Percentiles rank a stretch among this genome's conserved stretches.
Evolutionary conservation across 2,329 filamentous ascomycete genomes (phyloP).

Genomic region (Endoconidiophora laricicola): DNA sequence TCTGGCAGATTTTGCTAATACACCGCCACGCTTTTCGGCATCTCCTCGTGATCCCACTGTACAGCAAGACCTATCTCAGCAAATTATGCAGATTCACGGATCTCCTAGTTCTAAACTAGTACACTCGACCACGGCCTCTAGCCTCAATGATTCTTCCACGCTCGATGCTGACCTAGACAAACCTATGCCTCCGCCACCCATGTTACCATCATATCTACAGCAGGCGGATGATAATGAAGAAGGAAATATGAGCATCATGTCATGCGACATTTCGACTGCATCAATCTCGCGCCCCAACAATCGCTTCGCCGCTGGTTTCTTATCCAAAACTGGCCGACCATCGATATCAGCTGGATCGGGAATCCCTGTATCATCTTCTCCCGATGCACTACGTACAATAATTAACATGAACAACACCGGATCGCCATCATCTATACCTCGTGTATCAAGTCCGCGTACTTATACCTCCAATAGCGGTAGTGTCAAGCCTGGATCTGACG

Average conservation of each 20-base stretch:
- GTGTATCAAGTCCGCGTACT: constrained; percentile 9
- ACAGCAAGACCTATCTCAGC: constrained; percentile 37
- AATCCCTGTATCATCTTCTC: constrained; percentile 6
- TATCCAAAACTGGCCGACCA: constrained; percentile 5
- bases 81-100: background rate
- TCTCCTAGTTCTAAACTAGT: background rate
- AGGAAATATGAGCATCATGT: constrained; percentile 10
- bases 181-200: constrained; percentile 8
- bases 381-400: constrained; percentile 8
- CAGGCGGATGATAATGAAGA: constrained; percentile 7
- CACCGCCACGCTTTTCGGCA: constrained; percentile 32
- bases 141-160: constrained; percentile 23
- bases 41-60: background rate
- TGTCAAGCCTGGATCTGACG: constrained; percentile 4
- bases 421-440: constrained; percentile 12
- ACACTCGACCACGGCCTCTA: background rate
- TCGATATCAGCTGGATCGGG: constrained; percentile 8
- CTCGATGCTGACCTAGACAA: constrained; percentile 10
- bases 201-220: constrained; percentile 9
- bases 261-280: constrained; percentile 7
- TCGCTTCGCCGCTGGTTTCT: constrained; percentile 11
- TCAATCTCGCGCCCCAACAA: constrained; percentile 8
- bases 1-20: constrained; percentile 81
- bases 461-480: constrained; percentile 1
- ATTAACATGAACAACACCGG: constrained; percentile 5